Evolutionary conservation across 495 filamentous ascomycete genomes (phyloP).

Genomic region (Neurospora terricola): DNA sequence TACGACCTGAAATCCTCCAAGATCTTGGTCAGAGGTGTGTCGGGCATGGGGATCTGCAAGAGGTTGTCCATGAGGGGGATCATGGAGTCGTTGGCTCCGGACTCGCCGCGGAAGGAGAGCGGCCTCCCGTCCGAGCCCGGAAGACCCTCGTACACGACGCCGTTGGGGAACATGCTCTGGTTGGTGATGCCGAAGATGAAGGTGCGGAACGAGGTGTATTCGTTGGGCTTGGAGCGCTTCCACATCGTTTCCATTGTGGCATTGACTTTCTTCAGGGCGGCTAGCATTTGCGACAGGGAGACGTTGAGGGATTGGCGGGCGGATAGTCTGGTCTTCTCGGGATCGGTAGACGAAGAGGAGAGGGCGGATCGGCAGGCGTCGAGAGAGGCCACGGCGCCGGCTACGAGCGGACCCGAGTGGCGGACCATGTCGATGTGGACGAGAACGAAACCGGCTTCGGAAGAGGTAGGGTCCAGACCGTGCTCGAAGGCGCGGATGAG

Average conservation of each 20-base stretch:
- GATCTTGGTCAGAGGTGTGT: conserved; percentile 75
- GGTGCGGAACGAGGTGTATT: conserved; percentile 77
- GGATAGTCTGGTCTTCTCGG: conserved; percentile 12
- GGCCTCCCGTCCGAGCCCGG: conserved; percentile 52
- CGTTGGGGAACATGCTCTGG: conserved; percentile 85
- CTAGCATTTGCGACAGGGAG: conserved; percentile 50
- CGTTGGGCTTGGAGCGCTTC: conserved; percentile 63
- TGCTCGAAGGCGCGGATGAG: conserved; percentile 83
- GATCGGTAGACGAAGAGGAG: not conserved
- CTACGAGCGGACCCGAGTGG: conserved; percentile 61
- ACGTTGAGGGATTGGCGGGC: conserved; percentile 48
- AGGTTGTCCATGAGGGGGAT: conserved; percentile 82
- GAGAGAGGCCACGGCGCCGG: conserved; percentile 55
- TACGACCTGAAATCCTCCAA: conserved; percentile 78
- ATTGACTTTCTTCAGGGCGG: conserved; percentile 61
- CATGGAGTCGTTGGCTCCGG: conserved; percentile 80
- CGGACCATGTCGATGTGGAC: conserved; percentile 80
- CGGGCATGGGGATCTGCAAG: conserved; percentile 68
- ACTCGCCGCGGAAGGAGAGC: conserved; percentile 72
- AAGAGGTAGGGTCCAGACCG: conserved; percentile 74
- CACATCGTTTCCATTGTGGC: conserved; percentile 82
- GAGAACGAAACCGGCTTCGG: conserved; percentile 83
- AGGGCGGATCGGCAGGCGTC: conserved; percentile 40
- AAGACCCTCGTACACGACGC: conserved; percentile 81
- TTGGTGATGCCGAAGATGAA: conserved; percentile 90